A percentile compares a stretch with the other conserved stretches of the same genome.
Evolutionary conservation across 73 alveolate species (phyloP).

Genomic region (Uronychia setigera): DNA sequence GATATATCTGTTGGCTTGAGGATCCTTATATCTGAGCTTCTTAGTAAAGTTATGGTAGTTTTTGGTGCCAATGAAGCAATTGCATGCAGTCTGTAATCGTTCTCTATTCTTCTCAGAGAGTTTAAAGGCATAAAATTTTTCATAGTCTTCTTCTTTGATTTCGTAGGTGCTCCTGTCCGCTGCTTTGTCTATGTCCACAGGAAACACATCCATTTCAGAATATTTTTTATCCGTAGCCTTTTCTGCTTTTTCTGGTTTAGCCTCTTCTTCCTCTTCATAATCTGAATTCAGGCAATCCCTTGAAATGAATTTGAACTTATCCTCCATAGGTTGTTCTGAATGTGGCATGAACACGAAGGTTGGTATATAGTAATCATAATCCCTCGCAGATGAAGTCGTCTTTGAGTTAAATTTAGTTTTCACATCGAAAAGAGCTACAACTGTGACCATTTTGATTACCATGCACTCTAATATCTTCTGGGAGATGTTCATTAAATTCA

Average conservation of each 20-base stretch:
- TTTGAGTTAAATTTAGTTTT: slow-evolving; percentile 90
- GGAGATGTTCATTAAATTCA: slow-evolving; percentile 78
- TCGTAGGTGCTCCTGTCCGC: not conserved
- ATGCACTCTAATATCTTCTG: slow-evolving; percentile 82
- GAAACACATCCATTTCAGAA: not conserved
- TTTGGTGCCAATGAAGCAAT: slow-evolving; percentile 86
- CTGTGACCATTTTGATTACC: slow-evolving; percentile 45
- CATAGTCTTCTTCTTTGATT: not conserved
- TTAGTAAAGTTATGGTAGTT: slow-evolving; percentile 93
- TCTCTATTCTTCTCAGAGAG: slow-evolving; percentile 63
- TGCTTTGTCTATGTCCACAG: not conserved
- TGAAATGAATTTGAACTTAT: not conserved
- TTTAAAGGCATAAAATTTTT: not conserved
- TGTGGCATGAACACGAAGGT: slow-evolving; percentile 57
- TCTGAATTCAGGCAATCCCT: not conserved
- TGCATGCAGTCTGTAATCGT: slow-evolving; percentile 64
- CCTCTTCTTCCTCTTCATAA: slow-evolving; percentile 48
- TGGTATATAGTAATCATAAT: slow-evolving; percentile 92
- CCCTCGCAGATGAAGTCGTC: slow-evolving; percentile 80
- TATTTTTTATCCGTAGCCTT: not conserved
- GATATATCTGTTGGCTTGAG: slow-evolving; percentile 86
- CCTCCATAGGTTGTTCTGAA: not conserved
- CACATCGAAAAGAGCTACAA: slow-evolving; percentile 10
- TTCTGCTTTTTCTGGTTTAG: not conserved
- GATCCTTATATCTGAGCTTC: slow-evolving; percentile 77